Evolutionary conservation across 352 stramenopile genomes (phyloP).

Genomic region (Elongisporangium prolatum): DNA sequence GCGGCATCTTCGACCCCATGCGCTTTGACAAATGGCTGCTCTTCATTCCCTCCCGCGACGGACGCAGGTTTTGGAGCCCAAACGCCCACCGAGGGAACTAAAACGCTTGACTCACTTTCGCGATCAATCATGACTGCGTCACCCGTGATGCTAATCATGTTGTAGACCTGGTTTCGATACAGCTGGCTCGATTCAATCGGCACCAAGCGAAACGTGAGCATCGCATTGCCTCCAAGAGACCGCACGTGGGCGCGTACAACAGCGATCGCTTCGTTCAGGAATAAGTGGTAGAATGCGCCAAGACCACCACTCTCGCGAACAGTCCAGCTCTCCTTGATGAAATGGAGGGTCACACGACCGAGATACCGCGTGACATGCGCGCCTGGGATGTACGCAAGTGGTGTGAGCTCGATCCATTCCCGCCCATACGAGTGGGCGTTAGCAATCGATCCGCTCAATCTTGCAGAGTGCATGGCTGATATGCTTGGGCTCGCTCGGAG

Average conservation of each 20-base stretch:
- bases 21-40: not conserved
- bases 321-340: slow-evolving; percentile 89
- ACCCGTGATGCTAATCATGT: slow-evolving; percentile 89
- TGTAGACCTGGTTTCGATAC: slow-evolving; percentile 89
- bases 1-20: too few relatives aligned
- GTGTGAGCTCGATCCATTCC: slow-evolving; percentile 85
- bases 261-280: slow-evolving; percentile 83
- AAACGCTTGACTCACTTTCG: slow-evolving; percentile 28
- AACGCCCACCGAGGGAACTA: slow-evolving; percentile 18
- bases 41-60: slow-evolving; percentile 1
- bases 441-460: too few relatives aligned
- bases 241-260: slow-evolving; percentile 83
- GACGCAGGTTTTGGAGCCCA: slow-evolving; percentile 28
- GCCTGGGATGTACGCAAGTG: slow-evolving; percentile 70
- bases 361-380: slow-evolving; percentile 74
- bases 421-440: slow-evolving; percentile 26
- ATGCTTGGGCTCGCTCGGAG: too few relatives aligned
- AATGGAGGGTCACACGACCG: slow-evolving; percentile 84
- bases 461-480: too few relatives aligned
- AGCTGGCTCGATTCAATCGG: slow-evolving; percentile 86
- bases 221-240: slow-evolving; percentile 78
- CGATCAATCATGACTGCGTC: slow-evolving; percentile 81
- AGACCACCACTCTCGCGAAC: slow-evolving; percentile 83
- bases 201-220: slow-evolving; percentile 83
- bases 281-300: slow-evolving; percentile 85